A percentile compares a stretch with the other conserved stretches of the same genome.
phyloP scores from a whole-genome alignment of 257 asterid genomes.

The Perilla frutescens region DNA sequence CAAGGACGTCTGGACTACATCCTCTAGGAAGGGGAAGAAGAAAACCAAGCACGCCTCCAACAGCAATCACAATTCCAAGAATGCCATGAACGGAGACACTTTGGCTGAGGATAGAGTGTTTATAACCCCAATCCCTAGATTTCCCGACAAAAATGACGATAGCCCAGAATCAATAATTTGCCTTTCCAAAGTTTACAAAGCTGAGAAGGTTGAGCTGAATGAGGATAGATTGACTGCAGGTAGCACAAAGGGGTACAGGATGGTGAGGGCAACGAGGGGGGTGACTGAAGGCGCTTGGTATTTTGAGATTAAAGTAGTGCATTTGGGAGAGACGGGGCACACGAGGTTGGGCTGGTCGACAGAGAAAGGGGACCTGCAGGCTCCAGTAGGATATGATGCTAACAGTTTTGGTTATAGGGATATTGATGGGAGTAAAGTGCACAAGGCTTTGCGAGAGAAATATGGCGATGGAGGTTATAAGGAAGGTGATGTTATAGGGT shows the following conservation, averaged over 20 bases:
- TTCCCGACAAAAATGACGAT: slow-evolving; percentile 87
- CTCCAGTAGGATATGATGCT: slow-evolving; percentile 95
- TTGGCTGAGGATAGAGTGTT: slow-evolving; percentile 64
- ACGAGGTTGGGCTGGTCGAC: slow-evolving; percentile 95
- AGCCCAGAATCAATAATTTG: slow-evolving; percentile 61
- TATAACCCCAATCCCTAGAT: slow-evolving; percentile 75
- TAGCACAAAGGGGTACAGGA: slow-evolving; percentile 93
- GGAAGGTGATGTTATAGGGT: slow-evolving; percentile 92
- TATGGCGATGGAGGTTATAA: slow-evolving; percentile 86
- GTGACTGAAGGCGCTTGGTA: slow-evolving; percentile 94
- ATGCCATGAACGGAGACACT: slow-evolving; percentile 36
- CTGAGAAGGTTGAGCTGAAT: slow-evolving; percentile 89
- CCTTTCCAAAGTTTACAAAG: slow-evolving; percentile 88
- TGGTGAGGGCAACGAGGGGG: slow-evolving; percentile 96
- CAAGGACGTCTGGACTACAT: slow-evolving; percentile 80
- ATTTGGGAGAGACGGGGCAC: slow-evolving; percentile 93
- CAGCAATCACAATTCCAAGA: slow-evolving; percentile 46
- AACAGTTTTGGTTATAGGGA: slow-evolving; percentile 94
- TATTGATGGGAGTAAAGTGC: slow-evolving; percentile 88
- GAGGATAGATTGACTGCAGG: slow-evolving; percentile 93
- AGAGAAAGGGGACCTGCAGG: slow-evolving; percentile 96
- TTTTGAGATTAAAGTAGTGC: slow-evolving; percentile 82
- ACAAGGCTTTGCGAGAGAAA: slow-evolving; percentile 90
- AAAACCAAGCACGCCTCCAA: slow-evolving; percentile 65
- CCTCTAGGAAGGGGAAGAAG: slow-evolving; percentile 78